Base-by-base conservation (phyloP, 352 stramenopile species). In the Pythium volutum region DNA sequence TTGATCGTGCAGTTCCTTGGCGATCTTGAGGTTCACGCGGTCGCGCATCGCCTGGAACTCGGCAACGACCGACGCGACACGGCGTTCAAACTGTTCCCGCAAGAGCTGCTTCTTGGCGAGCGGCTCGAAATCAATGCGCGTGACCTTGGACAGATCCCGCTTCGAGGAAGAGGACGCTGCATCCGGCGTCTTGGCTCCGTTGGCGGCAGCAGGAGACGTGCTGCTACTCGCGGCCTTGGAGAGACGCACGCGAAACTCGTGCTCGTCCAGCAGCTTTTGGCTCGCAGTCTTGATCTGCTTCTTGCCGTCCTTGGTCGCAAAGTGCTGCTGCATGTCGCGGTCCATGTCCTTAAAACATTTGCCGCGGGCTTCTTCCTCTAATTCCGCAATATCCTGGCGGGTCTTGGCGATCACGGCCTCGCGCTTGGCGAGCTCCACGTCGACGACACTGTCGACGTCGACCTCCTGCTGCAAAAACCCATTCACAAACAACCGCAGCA, bases 21-120 rank as follows among this genome's bases (percentile, higher is more conserved):
- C 62, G 41, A 88, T 88, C 50, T 93, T 88, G 14, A 75, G 20
- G 43, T 91, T 87, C 3, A 97, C 57, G 15, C 79, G 76, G 9
- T 87, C 74, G 10, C 85, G 72, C 74, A 93, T 89, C 11, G 83
- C 69, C 42, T 81, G 75, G 52, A 93, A 96, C 38, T 95, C 79
- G 20, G 70, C 67, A 7, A 81, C 36, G 12, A 79, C 66, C 12
- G 74, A 54, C 9, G 70, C 59, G 55, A 91, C 79, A 23, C 81
- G 85, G 33, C 80, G 61, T 2, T 90, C 76, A 36, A 94, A 91
- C 22, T 78, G 79, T 20, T 89, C 79, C 10, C 83, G 83, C 11
- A 93, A 62, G 25, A 92, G 56, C 38, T 95, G 81, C 36, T 91
- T 89, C 62, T 96, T 96, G 3, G 86, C 89, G 1, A 93, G 53